These are phyloP conservation scores for Erodium texanum DNA, from an alignment of 441 rosid species.

Conservation along the genomic window DNA sequence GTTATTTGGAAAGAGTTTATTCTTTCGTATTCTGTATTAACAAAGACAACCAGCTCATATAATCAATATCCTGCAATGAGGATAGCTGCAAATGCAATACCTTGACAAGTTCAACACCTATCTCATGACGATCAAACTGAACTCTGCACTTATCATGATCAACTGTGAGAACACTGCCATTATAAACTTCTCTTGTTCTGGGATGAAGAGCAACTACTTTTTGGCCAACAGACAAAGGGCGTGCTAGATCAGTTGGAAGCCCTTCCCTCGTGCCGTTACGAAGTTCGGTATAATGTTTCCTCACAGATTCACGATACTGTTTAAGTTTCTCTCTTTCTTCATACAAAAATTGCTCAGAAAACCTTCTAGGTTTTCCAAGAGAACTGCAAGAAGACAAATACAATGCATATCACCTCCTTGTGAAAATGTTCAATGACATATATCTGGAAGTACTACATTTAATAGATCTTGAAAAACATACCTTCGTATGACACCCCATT, in stretches of 20 bases:
- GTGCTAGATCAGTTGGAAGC: constrained; percentile 90
- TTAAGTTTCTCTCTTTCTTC: constrained; percentile 83
- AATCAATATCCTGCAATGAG: background rate
- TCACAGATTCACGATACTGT: constrained; percentile 81
- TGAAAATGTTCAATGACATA: constrained; percentile 12
- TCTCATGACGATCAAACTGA: constrained; percentile 72
- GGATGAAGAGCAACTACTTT: constrained; percentile 87
- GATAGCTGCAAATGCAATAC: constrained; percentile 31
- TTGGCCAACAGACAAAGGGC: constrained; percentile 86
- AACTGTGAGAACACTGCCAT: constrained; percentile 85
- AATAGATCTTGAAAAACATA: constrained; percentile 15
- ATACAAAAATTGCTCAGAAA: constrained; percentile 67
- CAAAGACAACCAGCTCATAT: background rate
- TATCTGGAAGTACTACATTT: background rate
- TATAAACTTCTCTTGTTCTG: constrained; percentile 73
- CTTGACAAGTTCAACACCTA: constrained; percentile 84
- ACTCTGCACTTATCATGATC: constrained; percentile 80
- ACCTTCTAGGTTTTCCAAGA: constrained; percentile 96
- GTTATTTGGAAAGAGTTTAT: background rate
- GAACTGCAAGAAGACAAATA: constrained; percentile 50
- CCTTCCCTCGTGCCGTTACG: constrained; percentile 70
- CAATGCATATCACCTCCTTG: constrained; percentile 9
- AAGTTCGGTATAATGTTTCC: constrained; percentile 79
- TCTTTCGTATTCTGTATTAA: background rate
- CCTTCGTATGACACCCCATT: constrained; percentile 99